phyloP scores from a whole-genome alignment of 2,329 filamentous ascomycete genomes.

The Colletotrichum caudatum region DNA sequence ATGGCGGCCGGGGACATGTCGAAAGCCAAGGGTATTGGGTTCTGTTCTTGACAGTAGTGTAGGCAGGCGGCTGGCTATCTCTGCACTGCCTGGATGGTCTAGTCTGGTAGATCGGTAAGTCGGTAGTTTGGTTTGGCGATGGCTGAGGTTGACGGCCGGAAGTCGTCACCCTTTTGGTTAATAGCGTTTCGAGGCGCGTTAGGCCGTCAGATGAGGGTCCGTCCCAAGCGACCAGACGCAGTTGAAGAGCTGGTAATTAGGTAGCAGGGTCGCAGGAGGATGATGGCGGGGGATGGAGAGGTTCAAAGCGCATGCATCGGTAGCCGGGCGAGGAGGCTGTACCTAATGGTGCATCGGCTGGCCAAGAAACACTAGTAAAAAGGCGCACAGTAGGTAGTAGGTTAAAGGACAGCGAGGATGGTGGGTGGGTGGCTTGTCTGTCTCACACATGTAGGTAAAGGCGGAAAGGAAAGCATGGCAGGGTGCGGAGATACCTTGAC shows the following conservation, averaged over 20 bases:
- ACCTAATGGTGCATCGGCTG: too few relatives aligned
- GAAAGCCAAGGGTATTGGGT: conserved; percentile 1
- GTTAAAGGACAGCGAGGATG: neutral
- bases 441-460: neutral
- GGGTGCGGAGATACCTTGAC: neutral
- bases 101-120: too few relatives aligned
- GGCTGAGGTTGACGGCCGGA: neutral
- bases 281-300: neutral
- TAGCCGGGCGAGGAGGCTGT: neutral
- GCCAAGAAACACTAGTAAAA: too few relatives aligned
- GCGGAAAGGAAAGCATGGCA: neutral
- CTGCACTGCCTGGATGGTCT: too few relatives aligned
- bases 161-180: neutral
- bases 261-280: too few relatives aligned
- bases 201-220: neutral
- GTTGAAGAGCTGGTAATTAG: neutral
- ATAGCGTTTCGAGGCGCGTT: conserved; percentile 12
- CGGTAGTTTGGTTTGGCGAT: too few relatives aligned
- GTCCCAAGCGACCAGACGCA: neutral
- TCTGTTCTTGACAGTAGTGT: too few relatives aligned
- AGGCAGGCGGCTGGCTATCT: too few relatives aligned
- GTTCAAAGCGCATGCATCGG: neutral
- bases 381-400: neutral
- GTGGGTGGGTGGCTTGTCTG: neutral
- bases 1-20: neutral